Evolutionary conservation across 805 yeast genomes (phyloP).

Genomic region (Candida chilensis): DNA sequence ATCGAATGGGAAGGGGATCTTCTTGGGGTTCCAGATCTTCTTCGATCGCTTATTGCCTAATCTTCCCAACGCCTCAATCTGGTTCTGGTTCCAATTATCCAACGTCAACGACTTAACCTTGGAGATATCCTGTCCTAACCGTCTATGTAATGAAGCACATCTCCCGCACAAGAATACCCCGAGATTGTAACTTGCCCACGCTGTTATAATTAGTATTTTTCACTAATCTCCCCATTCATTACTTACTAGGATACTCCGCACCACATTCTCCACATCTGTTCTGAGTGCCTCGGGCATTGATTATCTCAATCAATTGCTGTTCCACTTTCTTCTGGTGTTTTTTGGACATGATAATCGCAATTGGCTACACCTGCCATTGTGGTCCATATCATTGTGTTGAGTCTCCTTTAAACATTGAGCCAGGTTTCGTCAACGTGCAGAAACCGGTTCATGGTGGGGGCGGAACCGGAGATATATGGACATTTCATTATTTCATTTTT

Average conservation of each 20-base stretch:
- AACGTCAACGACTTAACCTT: slow-evolving; percentile 63
- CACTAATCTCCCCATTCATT: too few relatives aligned
- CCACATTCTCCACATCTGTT: slow-evolving; percentile 80
- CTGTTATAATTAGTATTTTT: not conserved
- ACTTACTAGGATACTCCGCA: slow-evolving; percentile 51
- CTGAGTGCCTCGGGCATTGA: slow-evolving; percentile 48
- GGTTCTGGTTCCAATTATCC: slow-evolving; percentile 58
- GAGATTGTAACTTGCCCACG: slow-evolving; percentile 11
- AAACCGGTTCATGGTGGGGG: too few relatives aligned
- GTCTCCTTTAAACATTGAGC: too few relatives aligned
- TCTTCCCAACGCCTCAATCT: slow-evolving; percentile 30
- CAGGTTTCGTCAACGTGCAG: too few relatives aligned
- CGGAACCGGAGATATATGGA: too few relatives aligned
- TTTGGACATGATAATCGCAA: too few relatives aligned
- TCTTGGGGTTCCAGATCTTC: slow-evolving; percentile 58
- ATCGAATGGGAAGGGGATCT: slow-evolving; percentile 64
- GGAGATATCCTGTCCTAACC: slow-evolving; percentile 52
- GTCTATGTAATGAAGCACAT: slow-evolving; percentile 73
- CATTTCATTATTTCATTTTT: too few relatives aligned
- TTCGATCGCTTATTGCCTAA: slow-evolving; percentile 60
- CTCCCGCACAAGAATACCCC: slow-evolving; percentile 78
- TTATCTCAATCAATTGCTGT: slow-evolving; percentile 45
- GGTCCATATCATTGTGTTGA: too few relatives aligned
- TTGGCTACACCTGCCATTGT: too few relatives aligned
- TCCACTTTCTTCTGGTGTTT: slow-evolving; percentile 35